These are phyloP conservation scores for Vinca minor DNA, from an alignment of 257 asterid species.

Conservation along the genomic window DNA sequence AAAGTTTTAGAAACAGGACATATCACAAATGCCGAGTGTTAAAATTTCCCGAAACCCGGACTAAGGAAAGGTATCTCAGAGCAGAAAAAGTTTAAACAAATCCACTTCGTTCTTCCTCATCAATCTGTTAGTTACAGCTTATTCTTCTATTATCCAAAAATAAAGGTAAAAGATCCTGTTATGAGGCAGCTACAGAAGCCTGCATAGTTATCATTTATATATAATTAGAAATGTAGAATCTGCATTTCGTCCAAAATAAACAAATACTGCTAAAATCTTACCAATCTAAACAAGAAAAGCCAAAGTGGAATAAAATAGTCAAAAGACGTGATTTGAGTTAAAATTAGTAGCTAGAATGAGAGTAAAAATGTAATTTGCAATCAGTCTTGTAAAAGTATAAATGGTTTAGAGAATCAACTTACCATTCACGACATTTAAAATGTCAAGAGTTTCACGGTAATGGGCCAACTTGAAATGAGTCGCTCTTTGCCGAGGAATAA, in stretches of 20 bases:
- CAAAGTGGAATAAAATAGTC: background rate
- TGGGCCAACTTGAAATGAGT: constrained; percentile 23
- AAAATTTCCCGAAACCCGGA: background rate
- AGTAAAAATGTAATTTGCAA: background rate
- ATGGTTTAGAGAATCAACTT: background rate
- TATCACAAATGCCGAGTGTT: background rate
- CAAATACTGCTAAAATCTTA: background rate
- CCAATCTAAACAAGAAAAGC: background rate
- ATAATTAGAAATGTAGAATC: too few relatives aligned
- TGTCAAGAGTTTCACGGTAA: constrained; percentile 20
- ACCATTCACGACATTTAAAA: background rate
- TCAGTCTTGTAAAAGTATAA: background rate
- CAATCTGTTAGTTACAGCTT: background rate
- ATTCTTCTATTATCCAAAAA: background rate
- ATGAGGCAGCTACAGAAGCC: too few relatives aligned
- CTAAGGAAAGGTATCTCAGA: background rate
- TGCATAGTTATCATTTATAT: too few relatives aligned
- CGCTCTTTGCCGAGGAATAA: constrained; percentile 20
- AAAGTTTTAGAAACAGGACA: background rate
- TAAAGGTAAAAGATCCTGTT: too few relatives aligned
- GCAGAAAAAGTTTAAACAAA: background rate
- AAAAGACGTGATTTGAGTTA: background rate
- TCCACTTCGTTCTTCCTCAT: background rate
- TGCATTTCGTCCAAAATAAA: too few relatives aligned
- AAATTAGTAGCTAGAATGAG: background rate